Base-by-base conservation (phyloP, 768 basidiomycete species). In the Boletus pseudopeckii region DNA sequence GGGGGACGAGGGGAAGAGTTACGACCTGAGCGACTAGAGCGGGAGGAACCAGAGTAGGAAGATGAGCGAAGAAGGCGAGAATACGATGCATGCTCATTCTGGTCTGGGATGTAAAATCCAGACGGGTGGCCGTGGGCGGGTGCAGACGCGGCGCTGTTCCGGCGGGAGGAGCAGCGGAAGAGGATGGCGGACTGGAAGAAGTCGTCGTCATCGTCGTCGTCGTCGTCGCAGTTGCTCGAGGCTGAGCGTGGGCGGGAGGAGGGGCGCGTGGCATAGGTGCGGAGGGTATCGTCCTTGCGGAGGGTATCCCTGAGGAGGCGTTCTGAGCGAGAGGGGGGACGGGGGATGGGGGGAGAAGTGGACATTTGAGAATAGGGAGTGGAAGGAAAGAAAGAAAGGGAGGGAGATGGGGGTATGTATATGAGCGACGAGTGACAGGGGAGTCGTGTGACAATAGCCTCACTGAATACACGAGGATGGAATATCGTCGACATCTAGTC, bases 241-340 rank as follows among this genome's bases (percentile, higher is more conserved):
- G 50, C 41, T 30, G 73, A 60, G 64, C 63, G 53, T 20, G 74
- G 54, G 54, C 64, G 53, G 20, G 69, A 44, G 47, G 69, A 44
- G 48, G 64, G 32, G 46, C 36, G 50, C 18, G 48, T 43, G 46
- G 57, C 59, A 56, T 47, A 54, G 42, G 58, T 71, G 65, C 54
- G 74, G 66, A 61, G 78, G 69, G 64, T 72, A 63, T 58, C 73
- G 68, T 71, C 79, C 59, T 75, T 83, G 44, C 79, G 73, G 49
- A 85, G 76, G 10, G 83, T 77, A 56, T 83, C 77, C 47, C 83
- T 73, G 45, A 85, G 73, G 43, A 85, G 76, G 10, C 76, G 74
- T 60, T 84, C 79, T 5, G 80, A 82, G 51, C 80, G 74, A 34
- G 78, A 79, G 0, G 80, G 71, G 0, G 80, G 74, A 45, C 77